Evolutionary conservation across 2,329 filamentous ascomycete genomes (phyloP).

Genomic region (Cercospora zeae-maydis): DNA sequence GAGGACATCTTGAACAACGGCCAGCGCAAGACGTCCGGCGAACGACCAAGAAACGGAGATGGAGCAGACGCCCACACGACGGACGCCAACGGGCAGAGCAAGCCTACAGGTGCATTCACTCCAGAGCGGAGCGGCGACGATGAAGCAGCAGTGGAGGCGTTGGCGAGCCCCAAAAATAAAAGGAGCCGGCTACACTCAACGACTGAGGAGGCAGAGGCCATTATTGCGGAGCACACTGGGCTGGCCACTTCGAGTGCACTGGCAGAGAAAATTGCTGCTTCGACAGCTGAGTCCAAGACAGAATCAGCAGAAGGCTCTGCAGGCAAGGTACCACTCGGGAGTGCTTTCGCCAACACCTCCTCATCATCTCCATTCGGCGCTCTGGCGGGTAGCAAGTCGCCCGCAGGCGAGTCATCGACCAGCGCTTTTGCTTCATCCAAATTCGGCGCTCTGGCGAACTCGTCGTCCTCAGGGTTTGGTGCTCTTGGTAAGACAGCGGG

Average conservation of each 20-base stretch:
- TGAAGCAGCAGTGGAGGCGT: conserved; percentile 20
- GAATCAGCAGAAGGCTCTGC: conserved; percentile 19
- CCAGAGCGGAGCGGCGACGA: conserved; percentile 22
- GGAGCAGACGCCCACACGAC: conserved; percentile 27
- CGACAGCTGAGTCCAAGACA: conserved; percentile 19
- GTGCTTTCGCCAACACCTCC: conserved; percentile 46
- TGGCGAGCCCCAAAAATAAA: conserved; percentile 50
- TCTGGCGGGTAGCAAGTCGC: conserved; percentile 39
- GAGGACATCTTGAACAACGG: conserved; percentile 35
- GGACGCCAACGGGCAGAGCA: conserved; percentile 30
- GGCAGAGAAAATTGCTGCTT: conserved; percentile 15
- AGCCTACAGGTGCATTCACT: conserved; percentile 21
- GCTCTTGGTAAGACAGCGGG: conserved; percentile 33
- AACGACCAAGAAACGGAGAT: conserved; percentile 30
- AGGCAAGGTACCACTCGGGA: conserved; percentile 28
- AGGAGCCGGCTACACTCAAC: conserved; percentile 39
- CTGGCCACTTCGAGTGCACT: conserved; percentile 1
- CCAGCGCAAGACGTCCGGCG: conserved; percentile 33
- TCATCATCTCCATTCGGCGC: conserved; percentile 49
- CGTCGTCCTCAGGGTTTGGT: conserved; percentile 39
- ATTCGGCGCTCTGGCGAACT: conserved; percentile 43
- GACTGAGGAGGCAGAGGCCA: conserved; percentile 29
- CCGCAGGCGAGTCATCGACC: conserved; percentile 35
- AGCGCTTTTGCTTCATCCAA: conserved; percentile 52
- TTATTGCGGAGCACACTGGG: conserved; percentile 8